Percentiles rank a stretch among this genome's conserved stretches.
Evolutionary conservation across 108 stramenopile genomes (phyloP).

Genomic region (Stephanodiscus triporus): DNA sequence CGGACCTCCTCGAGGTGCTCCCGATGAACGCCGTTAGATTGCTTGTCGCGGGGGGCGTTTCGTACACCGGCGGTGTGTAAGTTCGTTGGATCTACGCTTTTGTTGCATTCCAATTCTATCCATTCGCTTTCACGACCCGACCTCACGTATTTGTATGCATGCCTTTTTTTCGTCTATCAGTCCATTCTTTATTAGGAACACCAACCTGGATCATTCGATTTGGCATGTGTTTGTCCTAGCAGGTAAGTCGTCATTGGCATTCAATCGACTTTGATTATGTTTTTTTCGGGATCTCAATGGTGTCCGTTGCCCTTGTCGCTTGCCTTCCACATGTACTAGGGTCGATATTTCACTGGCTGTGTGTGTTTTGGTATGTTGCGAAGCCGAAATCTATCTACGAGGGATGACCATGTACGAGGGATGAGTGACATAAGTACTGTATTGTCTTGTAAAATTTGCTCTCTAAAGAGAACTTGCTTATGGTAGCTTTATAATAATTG

Average conservation of each 20-base stretch:
- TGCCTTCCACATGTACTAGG: neutral
- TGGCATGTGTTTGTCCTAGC: slow-evolving; percentile 86
- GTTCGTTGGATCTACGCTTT: too few species aligned
- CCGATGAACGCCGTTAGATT: slow-evolving; percentile 50
- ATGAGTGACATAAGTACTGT: too few species aligned
- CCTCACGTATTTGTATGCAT: neutral
- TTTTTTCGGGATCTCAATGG: neutral
- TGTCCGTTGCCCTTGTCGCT: neutral
- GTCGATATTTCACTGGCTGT: slow-evolving; percentile 77
- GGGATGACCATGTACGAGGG: too few species aligned
- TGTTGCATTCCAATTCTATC: too few species aligned
- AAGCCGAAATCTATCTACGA: slow-evolving; percentile 3
- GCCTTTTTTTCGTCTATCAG: neutral
- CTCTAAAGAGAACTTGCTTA: too few species aligned
- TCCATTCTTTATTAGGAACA: slow-evolving; percentile 87
- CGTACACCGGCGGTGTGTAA: slow-evolving; percentile 79
- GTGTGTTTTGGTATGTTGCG: slow-evolving; percentile 70
- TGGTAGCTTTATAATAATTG: too few species aligned
- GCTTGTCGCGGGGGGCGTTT: slow-evolving; percentile 78
- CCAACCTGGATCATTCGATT: slow-evolving; percentile 83
- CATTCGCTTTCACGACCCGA: too few species aligned
- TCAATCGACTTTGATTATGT: neutral
- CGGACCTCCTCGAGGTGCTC: slow-evolving; percentile 54
- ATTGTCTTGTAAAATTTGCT: too few species aligned
- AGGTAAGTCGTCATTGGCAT: slow-evolving; percentile 35